Evolutionary conservation across 2,329 filamentous ascomycete species (phyloP), one percentile per base, ranked within the genome.

Genomic region (Teratosphaeria pseudoeucalypti): DNA sequence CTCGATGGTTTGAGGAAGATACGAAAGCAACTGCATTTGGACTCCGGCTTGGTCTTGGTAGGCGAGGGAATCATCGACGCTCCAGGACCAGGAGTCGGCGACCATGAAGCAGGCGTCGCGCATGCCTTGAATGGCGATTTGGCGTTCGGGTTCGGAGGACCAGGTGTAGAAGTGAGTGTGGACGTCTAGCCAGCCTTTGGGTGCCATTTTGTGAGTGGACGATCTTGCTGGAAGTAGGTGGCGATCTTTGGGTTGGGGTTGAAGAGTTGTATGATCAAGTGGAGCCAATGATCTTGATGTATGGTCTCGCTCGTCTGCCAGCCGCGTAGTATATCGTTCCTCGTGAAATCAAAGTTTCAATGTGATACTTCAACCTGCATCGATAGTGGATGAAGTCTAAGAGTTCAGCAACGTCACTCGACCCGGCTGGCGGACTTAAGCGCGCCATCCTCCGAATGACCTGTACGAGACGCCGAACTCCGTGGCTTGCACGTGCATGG

Each of bases 81-180:
- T 56, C 55, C 55, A 56, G 55, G 19, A 19, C 55, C 55, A 56
- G 32, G 19, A 11, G 11, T 39, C 34, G 1, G 34, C 16, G 37
- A 56, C 55, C 34, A 56, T 39, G 55, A 56, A 56, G 55, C 55
- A 47, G 55, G 55, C 55, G 5, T 56, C 32, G 14, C 55, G 55
- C 55, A 56, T 56, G 34, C 34, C 34, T 6, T 56, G 10, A 16
- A 56, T 56, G 55, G 55, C 55, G n/a, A 34, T 56, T 4, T 47
- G 55, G 14, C 55, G 55, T 26, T 56, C 55, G 37, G 32, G 23
- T 16, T 56, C 55, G 19, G 19, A 16, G 6, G 14, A 6, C 32
- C 34, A 56, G 55, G 55, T 56, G 55, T 56, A 39, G 32, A 56
- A 56, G 55, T 56, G 55, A 3, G n/a, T 23, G 37, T 56, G 55